Conservation (phyloP, 1,139 yeast genomes). For the Candida sp. region DNA sequence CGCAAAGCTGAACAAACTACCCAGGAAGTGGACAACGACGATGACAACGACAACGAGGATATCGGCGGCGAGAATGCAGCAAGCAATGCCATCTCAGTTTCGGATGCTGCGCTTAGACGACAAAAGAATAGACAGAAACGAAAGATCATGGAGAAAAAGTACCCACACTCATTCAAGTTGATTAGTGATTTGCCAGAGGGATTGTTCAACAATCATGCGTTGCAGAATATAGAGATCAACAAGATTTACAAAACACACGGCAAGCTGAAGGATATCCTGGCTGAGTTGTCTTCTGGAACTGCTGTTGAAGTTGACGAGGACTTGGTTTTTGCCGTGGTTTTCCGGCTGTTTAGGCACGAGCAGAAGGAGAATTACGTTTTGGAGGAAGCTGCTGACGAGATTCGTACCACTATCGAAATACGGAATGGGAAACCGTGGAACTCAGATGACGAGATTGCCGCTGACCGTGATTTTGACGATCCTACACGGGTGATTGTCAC, state of each 20-base stretch:
- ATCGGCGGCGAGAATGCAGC: slow-evolving; percentile 28
- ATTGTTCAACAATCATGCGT: slow-evolving; percentile 36
- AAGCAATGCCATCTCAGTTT: slow-evolving; percentile 25
- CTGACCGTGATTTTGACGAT: slow-evolving; percentile 47
- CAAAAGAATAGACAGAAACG: slow-evolving; percentile 37
- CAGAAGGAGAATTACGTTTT: slow-evolving; percentile 13
- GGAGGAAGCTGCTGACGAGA: slow-evolving; percentile 3
- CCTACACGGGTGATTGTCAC: slow-evolving; percentile 44
- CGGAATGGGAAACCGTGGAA: slow-evolving; percentile 51
- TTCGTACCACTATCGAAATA: slow-evolving; percentile 36
- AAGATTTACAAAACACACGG: slow-evolving; percentile 22
- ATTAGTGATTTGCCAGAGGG: slow-evolving; percentile 41
- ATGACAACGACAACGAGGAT: slow-evolving; percentile 48
- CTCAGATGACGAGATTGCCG: slow-evolving; percentile 23
- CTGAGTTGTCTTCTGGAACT: slow-evolving; percentile 28
- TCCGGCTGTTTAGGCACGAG: slow-evolving; percentile 29
- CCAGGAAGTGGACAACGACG: slow-evolving; percentile 23
- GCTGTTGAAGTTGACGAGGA: slow-evolving; percentile 44
- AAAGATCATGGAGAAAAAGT: slow-evolving; percentile 35
- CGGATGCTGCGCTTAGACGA: slow-evolving; percentile 37
- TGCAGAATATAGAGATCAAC: slow-evolving; percentile 37
- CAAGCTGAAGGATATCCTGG: slow-evolving; percentile 19
- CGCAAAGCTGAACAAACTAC: slow-evolving; percentile 17
- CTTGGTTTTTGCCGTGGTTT: slow-evolving; percentile 40
- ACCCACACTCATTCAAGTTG: slow-evolving; percentile 41